Evolutionary conservation across 2,329 filamentous ascomycete genomes (phyloP).

Genomic region (Aspergillus thermomutatus): DNA sequence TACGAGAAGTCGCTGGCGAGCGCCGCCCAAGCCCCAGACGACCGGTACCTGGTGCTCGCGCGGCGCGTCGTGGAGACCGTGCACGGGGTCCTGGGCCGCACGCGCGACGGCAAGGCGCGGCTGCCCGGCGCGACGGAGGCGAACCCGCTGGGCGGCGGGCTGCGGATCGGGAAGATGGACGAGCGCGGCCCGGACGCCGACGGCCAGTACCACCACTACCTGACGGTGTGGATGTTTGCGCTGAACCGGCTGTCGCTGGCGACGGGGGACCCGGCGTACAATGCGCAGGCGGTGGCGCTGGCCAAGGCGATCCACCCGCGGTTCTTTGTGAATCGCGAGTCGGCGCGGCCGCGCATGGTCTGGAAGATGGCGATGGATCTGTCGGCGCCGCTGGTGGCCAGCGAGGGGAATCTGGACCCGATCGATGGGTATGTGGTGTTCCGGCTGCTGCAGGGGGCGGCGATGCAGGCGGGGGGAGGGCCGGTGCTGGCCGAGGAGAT

Average conservation of each 20-base stretch:
- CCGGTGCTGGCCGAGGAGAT: slow-evolving; percentile 48
- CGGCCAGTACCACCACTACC: slow-evolving; percentile 61
- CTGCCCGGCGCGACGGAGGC: slow-evolving; percentile 52
- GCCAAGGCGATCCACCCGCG: slow-evolving; percentile 52
- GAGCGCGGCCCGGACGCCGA: slow-evolving; percentile 51
- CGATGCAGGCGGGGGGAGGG: slow-evolving; percentile 27
- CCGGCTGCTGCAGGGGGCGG: slow-evolving; percentile 46
- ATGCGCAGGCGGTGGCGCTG: slow-evolving; percentile 51
- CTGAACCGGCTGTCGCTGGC: slow-evolving; percentile 53
- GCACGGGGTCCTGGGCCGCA: slow-evolving; percentile 52
- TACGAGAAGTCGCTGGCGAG: slow-evolving; percentile 13
- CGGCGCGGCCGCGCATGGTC: slow-evolving; percentile 43
- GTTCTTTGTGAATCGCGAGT: slow-evolving; percentile 46
- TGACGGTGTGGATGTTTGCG: slow-evolving; percentile 63
- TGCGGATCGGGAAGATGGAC: slow-evolving; percentile 56
- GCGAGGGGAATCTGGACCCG: slow-evolving; percentile 56
- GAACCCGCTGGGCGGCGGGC: slow-evolving; percentile 52
- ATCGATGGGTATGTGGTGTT: slow-evolving; percentile 54
- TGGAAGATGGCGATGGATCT: slow-evolving; percentile 57
- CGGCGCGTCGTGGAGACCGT: slow-evolving; percentile 49
- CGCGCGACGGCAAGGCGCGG: slow-evolving; percentile 46
- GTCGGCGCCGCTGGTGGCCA: slow-evolving; percentile 44
- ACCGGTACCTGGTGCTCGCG: slow-evolving; percentile 50
- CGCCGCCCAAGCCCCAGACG: slow-evolving; percentile 14
- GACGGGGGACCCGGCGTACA: slow-evolving; percentile 46